These are phyloP conservation scores for Macrocybe gigantea DNA, from an alignment of 768 basidiomycete species.

Conservation along the genomic window DNA sequence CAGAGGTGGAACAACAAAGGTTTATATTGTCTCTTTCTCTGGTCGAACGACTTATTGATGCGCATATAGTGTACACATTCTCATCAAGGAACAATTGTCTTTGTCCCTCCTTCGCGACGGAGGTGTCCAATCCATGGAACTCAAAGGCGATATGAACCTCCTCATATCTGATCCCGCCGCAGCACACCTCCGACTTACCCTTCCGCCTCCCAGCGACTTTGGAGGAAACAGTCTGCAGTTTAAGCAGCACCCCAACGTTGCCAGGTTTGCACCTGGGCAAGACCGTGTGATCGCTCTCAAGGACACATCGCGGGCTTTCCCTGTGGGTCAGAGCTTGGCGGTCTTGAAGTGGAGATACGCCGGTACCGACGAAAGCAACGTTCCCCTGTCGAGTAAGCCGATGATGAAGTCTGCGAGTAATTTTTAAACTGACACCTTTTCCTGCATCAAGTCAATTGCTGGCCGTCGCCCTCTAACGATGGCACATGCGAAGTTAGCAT, in stretches of 20 bases:
- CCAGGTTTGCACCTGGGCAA: slow-evolving; percentile 70
- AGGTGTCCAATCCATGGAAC: slow-evolving; percentile 82
- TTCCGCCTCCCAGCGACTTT: slow-evolving; percentile 54
- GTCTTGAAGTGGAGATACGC: slow-evolving; percentile 92
- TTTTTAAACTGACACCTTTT: slow-evolving; percentile 1
- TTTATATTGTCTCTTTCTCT: slow-evolving; percentile 19
- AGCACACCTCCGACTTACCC: slow-evolving; percentile 63
- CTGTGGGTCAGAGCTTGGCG: slow-evolving; percentile 78
- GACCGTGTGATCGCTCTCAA: slow-evolving; percentile 71
- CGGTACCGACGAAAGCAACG: slow-evolving; percentile 85
- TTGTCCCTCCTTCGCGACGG: slow-evolving; percentile 85
- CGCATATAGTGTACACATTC: slow-evolving; percentile 69
- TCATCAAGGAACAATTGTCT: slow-evolving; percentile 78
- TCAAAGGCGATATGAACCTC: slow-evolving; percentile 94
- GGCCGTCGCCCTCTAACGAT: slow-evolving; percentile 90
- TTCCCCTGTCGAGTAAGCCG: slow-evolving; percentile 83
- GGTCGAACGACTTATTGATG: not conserved
- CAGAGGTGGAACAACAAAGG: slow-evolving; percentile 75
- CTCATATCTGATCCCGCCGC: slow-evolving; percentile 73
- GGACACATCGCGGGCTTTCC: slow-evolving; percentile 79
- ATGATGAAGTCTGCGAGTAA: not conserved
- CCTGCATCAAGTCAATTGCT: slow-evolving; percentile 75
- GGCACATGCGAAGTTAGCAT: slow-evolving; percentile 94
- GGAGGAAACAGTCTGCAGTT: slow-evolving; percentile 74
- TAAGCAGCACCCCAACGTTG: slow-evolving; percentile 95